phyloP scores from a whole-genome alignment of 2,329 filamentous ascomycete genomes.

The Arachnomyces sp. region DNA sequence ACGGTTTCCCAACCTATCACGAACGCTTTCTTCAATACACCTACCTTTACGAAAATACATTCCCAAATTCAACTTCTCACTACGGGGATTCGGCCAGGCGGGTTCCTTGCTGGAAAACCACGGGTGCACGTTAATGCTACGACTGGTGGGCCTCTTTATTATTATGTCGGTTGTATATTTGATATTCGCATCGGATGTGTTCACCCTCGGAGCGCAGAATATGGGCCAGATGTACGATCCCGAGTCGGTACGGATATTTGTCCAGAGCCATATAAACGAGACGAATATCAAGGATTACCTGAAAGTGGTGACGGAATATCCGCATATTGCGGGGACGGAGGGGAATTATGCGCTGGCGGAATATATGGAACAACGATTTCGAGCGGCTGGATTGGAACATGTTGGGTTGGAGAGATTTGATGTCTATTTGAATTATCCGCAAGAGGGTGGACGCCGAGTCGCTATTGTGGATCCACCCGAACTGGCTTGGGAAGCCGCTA shows the following conservation, averaged over 20 bases:
- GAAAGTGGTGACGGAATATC: conserved; percentile 68
- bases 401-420: conserved; percentile 70
- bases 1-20: conserved; percentile 47
- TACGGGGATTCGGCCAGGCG: conserved; percentile 28
- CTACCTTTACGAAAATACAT: conserved; percentile 42
- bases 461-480: conserved; percentile 66
- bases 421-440: conserved; percentile 90
- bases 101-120: conserved; percentile 33
- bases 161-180: conserved; percentile 73
- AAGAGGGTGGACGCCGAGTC: conserved; percentile 64
- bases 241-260: conserved; percentile 67
- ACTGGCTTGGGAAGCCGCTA: conserved; percentile 64
- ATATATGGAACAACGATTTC: conserved; percentile 74
- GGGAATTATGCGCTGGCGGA: conserved; percentile 80
- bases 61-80: conserved; percentile 30
- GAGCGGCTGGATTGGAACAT: conserved; percentile 62
- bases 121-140: conserved; percentile 59
- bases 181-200: conserved; percentile 76
- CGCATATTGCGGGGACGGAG: conserved; percentile 89
- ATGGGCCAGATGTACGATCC: conserved; percentile 69
- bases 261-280: conserved; percentile 64
- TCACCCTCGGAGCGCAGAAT: conserved; percentile 57
- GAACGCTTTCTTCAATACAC: conserved; percentile 50
- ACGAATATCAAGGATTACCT: conserved; percentile 63
- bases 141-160: conserved; percentile 65